These are phyloP conservation scores for Boletus vermiculosoides DNA, from an alignment of 768 basidiomycete genomes.

Conservation along the genomic window DNA sequence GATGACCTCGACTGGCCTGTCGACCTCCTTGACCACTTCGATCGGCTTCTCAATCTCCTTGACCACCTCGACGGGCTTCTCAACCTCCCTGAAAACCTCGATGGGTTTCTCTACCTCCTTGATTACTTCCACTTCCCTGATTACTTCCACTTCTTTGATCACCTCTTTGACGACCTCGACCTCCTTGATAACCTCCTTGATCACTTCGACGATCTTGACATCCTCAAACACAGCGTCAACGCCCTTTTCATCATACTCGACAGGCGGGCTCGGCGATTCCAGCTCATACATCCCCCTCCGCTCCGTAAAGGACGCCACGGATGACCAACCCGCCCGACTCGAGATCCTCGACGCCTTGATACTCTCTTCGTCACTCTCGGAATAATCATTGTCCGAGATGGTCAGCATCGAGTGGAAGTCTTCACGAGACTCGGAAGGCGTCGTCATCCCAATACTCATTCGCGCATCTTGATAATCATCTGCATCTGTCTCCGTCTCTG, in stretches of 20 bases:
- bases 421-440: slow-evolving; percentile 64
- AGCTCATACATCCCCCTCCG: slow-evolving; percentile 1
- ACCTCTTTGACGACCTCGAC: slow-evolving; percentile 29
- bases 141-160: slow-evolving; percentile 36
- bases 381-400: slow-evolving; percentile 64
- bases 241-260: slow-evolving; percentile 53
- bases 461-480: slow-evolving; percentile 79
- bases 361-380: slow-evolving; percentile 64
- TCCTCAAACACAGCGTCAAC: slow-evolving; percentile 36
- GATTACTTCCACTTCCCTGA: slow-evolving; percentile 32
- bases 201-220: slow-evolving; percentile 30
- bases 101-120: slow-evolving; percentile 19
- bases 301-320: slow-evolving; percentile 24
- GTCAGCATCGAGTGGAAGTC: slow-evolving; percentile 80
- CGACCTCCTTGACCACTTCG: slow-evolving; percentile 26
- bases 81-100: slow-evolving; percentile 22
- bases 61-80: slow-evolving; percentile 26
- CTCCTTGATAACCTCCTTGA: slow-evolving; percentile 33
- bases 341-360: slow-evolving; percentile 63
- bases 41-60: slow-evolving; percentile 22
- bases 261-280: slow-evolving; percentile 16
- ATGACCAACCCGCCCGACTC: slow-evolving; percentile 29
- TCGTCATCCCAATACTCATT: slow-evolving; percentile 58
- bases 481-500: slow-evolving; percentile 63
- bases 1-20: slow-evolving; percentile 37